Evolutionary conservation across 176 grass and related monocot genomes (phyloP).

Genomic region (Zizania latifolia): DNA sequence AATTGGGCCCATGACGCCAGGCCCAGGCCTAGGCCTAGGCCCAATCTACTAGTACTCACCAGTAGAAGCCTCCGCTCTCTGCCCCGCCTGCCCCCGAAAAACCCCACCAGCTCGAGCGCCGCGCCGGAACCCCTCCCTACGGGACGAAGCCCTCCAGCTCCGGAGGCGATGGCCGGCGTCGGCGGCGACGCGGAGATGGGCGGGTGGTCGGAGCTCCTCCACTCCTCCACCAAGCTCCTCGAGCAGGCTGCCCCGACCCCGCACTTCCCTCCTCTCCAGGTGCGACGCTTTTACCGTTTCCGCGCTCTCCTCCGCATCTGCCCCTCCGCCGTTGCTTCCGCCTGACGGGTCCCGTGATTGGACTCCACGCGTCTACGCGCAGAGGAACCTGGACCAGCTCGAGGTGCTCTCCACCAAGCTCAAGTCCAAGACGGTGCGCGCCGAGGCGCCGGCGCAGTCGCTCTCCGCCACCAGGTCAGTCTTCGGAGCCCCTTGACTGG

Average conservation of each 20-base stretch:
- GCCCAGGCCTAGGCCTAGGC: not conserved
- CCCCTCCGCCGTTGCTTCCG: not conserved
- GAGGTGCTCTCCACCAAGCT: slow-evolving; percentile 95
- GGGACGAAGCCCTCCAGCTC: slow-evolving; percentile 19
- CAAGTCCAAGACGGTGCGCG: slow-evolving; percentile 88
- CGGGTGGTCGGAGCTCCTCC: slow-evolving; percentile 81
- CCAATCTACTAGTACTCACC: not conserved
- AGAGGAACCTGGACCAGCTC: slow-evolving; percentile 93
- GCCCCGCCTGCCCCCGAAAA: not conserved
- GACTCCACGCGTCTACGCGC: slow-evolving; percentile 15
- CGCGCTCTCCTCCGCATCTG: not conserved
- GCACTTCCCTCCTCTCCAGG: slow-evolving; percentile 84
- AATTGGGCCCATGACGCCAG: not conserved
- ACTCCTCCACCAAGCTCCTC: slow-evolving; percentile 83
- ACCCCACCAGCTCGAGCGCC: slow-evolving; percentile 23
- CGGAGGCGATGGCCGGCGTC: slow-evolving; percentile 43
- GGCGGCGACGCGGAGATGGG: slow-evolving; percentile 64
- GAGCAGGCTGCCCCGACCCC: slow-evolving; percentile 71
- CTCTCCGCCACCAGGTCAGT: slow-evolving; percentile 77
- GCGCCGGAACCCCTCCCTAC: slow-evolving; percentile 13
- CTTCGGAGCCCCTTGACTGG: not conserved
- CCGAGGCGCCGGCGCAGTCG: slow-evolving; percentile 75
- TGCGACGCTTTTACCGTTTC: not conserved
- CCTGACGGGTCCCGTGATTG: slow-evolving; percentile 8
- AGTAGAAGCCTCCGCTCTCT: not conserved